Evolutionary conservation across 2,329 filamentous ascomycete genomes (phyloP).

Genomic region (Stagonosporopsis rhizophila): DNA sequence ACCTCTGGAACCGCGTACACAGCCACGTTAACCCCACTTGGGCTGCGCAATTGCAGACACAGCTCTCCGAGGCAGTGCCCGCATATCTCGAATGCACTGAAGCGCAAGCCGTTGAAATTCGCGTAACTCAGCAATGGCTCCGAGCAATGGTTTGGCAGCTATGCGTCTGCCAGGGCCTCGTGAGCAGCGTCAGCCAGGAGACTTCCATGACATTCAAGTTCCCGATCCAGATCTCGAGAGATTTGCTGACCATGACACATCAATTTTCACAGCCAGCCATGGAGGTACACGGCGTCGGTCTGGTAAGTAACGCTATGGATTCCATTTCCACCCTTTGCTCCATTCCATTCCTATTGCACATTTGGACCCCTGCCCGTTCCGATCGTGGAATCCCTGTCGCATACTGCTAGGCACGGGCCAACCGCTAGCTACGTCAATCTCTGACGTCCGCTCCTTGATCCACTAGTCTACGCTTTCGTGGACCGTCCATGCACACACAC

Average conservation of each 20-base stretch:
- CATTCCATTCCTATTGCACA: slow-evolving; percentile 19
- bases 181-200: slow-evolving; percentile 66
- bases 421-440: slow-evolving; percentile 39
- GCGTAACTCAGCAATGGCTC: slow-evolving; percentile 75
- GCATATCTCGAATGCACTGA: slow-evolving; percentile 65
- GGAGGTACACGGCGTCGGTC: slow-evolving; percentile 75
- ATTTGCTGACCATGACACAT: slow-evolving; percentile 68
- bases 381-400: slow-evolving; percentile 32
- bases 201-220: slow-evolving; percentile 68
- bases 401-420: slow-evolving; percentile 29
- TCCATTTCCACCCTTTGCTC: slow-evolving; percentile 16
- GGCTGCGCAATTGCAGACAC: slow-evolving; percentile 57
- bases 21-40: slow-evolving; percentile 55
- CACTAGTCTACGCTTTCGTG: slow-evolving; percentile 23
- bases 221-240: slow-evolving; percentile 67
- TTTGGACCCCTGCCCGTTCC: slow-evolving; percentile 27
- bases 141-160: slow-evolving; percentile 76
- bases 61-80: slow-evolving; percentile 61
- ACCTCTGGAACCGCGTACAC: slow-evolving; percentile 68
- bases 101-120: slow-evolving; percentile 72
- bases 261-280: slow-evolving; percentile 75
- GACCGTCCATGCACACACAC: slow-evolving; percentile 24
- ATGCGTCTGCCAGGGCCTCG: slow-evolving; percentile 69
- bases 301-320: slow-evolving; percentile 61
- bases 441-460: slow-evolving; percentile 32